Evolutionary conservation across 192 early-diverging fungal genomes (phyloP), one percentile per base, ranked within the genome.

Genomic region (Phycomyces blakesleeanus): DNA sequence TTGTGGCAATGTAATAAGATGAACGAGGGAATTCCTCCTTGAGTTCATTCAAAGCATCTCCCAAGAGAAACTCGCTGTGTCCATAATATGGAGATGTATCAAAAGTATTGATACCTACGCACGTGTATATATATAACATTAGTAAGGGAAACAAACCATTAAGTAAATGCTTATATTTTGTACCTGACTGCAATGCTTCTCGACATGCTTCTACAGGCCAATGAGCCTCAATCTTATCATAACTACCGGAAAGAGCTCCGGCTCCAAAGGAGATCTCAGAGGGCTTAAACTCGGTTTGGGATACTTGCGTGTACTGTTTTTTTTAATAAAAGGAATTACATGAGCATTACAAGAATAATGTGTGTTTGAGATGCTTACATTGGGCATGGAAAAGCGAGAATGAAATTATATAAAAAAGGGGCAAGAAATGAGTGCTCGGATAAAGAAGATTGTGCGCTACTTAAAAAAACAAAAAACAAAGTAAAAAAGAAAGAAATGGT

Each of bases 41-140:
- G 41, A 91, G 62, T 10, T 60, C 41, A 1, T 62, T 51, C 0
- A 91, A 68, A 0, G 84, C 87, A 3, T 82, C 70, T 14, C 89
- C 88, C 2, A 91, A 81, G 34, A 85, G 78, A 10, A 70, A 55
- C 68, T 91, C 88, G 57, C 84, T 86, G 55, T 83, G 69, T 34
- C 81, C 81, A 65, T 91, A 91, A 62, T 88, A 91, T 16, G 87
- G 87, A 3, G 85, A 86, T 1, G 89, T 89, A 34, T 91, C 89
- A 41, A 88, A 81, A 22, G 79, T 69, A 61, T 85, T 87, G 68
- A 91, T 83, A 3, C 85, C 87, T 64, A 38, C 8, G 4, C 5
- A 21, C 14, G 6, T 15, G 10, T 38, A 2, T 54, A 0, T 18
- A 27, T 49, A 9, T 26, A 15, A 29, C 20, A 6, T 15, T 49